These are phyloP conservation scores for Exophiala alcalophila DNA, from an alignment of 2,329 filamentous ascomycete genomes.

Conservation along the genomic window DNA sequence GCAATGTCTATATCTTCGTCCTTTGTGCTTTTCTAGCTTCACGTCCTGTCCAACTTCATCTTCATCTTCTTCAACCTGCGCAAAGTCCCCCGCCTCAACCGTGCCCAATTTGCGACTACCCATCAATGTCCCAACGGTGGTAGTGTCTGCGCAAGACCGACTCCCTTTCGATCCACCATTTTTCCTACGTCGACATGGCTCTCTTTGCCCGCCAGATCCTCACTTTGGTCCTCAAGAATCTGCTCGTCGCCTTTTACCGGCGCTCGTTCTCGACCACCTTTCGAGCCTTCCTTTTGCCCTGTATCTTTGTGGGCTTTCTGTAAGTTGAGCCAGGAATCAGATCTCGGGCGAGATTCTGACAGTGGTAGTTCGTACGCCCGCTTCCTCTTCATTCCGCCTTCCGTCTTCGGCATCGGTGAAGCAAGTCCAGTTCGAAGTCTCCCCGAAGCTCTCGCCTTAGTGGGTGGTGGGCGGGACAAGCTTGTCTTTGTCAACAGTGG, in stretches of 20 bases:
- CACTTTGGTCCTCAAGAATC: conserved; percentile 57
- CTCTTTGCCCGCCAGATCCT: conserved; percentile 52
- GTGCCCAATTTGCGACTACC: no score
- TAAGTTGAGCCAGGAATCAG: conserved; percentile 22
- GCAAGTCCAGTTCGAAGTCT: conserved; percentile 62
- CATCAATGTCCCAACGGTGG: not conserved
- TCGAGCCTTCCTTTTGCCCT: conserved; percentile 55
- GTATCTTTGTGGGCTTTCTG: conserved; percentile 52
- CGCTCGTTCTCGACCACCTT: conserved; percentile 54
- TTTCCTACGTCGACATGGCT: conserved; percentile 27
- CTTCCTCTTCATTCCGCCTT: conserved; percentile 78
- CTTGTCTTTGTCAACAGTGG: conserved; percentile 79
- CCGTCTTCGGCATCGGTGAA: conserved; percentile 68
- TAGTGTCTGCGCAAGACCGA: not conserved
- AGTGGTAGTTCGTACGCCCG: conserved; percentile 64
- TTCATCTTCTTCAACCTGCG: no score
- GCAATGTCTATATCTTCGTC: no score
- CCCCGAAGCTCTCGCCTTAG: conserved; percentile 58
- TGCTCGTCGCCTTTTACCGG: conserved; percentile 53
- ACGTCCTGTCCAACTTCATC: no score
- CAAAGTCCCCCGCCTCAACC: no score
- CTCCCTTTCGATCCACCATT: not conserved
- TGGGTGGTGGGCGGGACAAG: conserved; percentile 60
- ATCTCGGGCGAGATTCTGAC: conserved; percentile 32
- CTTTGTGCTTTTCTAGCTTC: no score